phyloP scores from a whole-genome alignment of 129 eudicot species.

The Smallanthus sonchifolius region DNA sequence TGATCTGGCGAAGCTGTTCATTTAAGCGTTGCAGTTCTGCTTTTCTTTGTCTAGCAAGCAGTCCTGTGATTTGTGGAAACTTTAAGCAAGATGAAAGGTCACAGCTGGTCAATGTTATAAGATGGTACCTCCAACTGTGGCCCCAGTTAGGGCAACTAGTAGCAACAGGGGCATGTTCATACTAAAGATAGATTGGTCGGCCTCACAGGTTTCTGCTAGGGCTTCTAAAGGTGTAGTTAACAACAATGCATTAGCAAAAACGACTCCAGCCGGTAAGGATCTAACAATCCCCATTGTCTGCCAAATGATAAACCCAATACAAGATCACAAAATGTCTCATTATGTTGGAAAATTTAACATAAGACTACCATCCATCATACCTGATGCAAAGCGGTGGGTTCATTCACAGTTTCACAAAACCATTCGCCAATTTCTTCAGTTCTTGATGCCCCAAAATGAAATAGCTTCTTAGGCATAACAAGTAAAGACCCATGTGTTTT shows the following conservation, averaged over 20 bases:
- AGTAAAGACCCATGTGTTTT: not conserved
- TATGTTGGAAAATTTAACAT: no score
- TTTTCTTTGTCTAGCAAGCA: conserved; percentile 86
- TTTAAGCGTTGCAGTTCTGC: conserved; percentile 76
- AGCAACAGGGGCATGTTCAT: conserved; percentile 95
- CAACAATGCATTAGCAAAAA: conserved; percentile 48
- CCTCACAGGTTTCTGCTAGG: conserved; percentile 85
- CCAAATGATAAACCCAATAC: conserved; percentile 4
- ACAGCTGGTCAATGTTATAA: no score
- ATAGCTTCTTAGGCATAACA: conserved; percentile 16
- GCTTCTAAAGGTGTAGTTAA: conserved; percentile 63
- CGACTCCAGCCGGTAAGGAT: conserved; percentile 31
- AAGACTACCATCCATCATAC: no score
- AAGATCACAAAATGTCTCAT: no score
- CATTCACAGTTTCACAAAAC: no score
- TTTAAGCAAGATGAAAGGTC: no score
- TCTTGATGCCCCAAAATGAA: not conserved
- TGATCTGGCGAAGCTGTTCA: conserved; percentile 95
- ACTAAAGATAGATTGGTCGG: conserved; percentile 46
- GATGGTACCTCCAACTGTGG: conserved; percentile 93
- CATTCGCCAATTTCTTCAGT: no score
- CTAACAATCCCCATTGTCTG: conserved; percentile 37
- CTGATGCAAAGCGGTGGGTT: no score
- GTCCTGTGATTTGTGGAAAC: conserved; percentile 36
- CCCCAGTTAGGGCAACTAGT: conserved; percentile 83